Evolutionary conservation across 2,329 filamentous ascomycete genomes (phyloP).

Genomic region (Sporothrix pseudoabietina): DNA sequence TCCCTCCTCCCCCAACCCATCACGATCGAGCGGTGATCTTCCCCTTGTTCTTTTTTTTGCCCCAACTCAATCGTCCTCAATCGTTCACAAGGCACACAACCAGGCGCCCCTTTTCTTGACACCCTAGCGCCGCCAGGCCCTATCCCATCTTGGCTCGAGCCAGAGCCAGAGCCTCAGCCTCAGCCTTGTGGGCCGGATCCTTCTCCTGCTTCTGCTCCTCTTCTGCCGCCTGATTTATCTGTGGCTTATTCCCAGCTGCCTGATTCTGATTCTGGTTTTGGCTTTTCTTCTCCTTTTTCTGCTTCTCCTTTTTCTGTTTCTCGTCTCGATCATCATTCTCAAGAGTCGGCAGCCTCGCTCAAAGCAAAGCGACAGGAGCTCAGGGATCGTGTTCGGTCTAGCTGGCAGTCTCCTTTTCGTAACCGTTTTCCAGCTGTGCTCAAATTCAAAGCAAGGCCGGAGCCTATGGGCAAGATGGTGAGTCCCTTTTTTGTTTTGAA

Average conservation of each 20-base stretch:
- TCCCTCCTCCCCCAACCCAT: neutral
- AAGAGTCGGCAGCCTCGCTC: neutral
- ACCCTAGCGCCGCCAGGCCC: neutral
- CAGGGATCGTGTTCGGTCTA: neutral
- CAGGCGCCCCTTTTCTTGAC: neutral
- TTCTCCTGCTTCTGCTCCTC: neutral
- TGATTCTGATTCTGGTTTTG: neutral
- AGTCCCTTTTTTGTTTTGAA: neutral
- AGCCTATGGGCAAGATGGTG: neutral
- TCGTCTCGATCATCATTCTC: neutral
- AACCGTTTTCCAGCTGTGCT: neutral
- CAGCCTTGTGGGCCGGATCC: neutral
- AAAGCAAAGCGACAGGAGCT: neutral
- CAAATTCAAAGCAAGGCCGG: neutral
- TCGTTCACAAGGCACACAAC: neutral
- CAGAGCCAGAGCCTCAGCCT: neutral
- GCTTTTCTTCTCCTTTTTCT: neutral
- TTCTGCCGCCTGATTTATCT: neutral
- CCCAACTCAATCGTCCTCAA: neutral
- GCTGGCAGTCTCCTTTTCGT: neutral
- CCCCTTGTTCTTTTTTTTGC: neutral
- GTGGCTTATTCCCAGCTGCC: neutral
- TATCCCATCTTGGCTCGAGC: neutral
- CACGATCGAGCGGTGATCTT: neutral
- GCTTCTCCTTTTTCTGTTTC: neutral